These are phyloP conservation scores for Nadsonia fulvescens DNA, from an alignment of 805 yeast species.

Conservation along the genomic window DNA sequence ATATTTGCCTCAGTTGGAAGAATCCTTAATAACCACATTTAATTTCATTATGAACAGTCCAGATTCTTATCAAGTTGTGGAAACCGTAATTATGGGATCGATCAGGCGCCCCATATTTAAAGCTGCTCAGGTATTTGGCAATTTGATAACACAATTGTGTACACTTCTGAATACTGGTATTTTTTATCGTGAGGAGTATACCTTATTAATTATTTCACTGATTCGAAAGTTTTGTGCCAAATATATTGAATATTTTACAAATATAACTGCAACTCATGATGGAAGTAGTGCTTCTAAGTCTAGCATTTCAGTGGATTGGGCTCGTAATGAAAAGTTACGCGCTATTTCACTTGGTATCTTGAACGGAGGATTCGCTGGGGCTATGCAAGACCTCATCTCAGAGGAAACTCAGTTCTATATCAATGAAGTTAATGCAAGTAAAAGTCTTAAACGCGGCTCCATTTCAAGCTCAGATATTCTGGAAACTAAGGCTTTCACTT, in stretches of 20 bases:
- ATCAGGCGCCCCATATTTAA: conserved; percentile 19
- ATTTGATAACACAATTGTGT: conserved; percentile 30
- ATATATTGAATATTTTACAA: conserved; percentile 8
- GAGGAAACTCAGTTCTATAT: no score
- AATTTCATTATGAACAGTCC: conserved; percentile 25
- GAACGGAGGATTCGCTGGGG: no score
- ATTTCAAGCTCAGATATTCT: conserved; percentile 33
- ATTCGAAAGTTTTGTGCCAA: conserved; percentile 10
- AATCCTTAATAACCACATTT: conserved; percentile 34
- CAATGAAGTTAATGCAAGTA: no score
- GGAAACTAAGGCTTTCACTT: conserved; percentile 32
- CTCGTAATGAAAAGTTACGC: conserved; percentile 3
- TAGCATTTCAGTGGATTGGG: conserved; percentile 5
- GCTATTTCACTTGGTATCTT: no score
- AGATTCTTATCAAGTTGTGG: conserved; percentile 21
- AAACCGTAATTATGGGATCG: conserved; percentile 12
- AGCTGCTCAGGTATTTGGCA: conserved; percentile 29
- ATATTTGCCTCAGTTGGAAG: conserved; percentile 46
- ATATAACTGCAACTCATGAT: conserved; percentile 1
- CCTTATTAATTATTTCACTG: conserved; percentile 17
- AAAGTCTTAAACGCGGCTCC: conserved; percentile 4
- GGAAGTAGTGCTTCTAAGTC: neutral
- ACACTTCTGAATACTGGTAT: conserved; percentile 41
- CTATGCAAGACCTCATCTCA: conserved; percentile 1
- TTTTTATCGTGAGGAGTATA: conserved; percentile 38